Conservation (phyloP, 75 land plant species). For the Ceratopteris richardii region DNA sequence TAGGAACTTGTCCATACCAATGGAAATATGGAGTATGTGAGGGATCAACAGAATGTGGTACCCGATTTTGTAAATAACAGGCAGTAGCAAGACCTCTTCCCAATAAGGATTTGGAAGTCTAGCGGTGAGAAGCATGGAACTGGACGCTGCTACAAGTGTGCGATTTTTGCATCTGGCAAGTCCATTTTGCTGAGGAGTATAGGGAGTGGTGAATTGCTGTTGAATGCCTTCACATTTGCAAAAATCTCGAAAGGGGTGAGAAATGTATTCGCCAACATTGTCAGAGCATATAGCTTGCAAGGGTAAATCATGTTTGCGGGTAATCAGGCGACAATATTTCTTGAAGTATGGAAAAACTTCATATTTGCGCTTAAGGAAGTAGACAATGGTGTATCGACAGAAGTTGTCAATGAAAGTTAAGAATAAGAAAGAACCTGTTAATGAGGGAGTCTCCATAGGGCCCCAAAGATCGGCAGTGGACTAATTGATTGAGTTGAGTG, state of each 20-base stretch:
- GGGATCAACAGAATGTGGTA: not conserved
- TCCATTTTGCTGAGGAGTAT: slow-evolving; percentile 22
- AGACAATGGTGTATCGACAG: not conserved
- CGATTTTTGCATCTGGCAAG: slow-evolving; percentile 16
- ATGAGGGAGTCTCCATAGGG: slow-evolving; percentile 5
- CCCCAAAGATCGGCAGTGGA: slow-evolving; percentile 18
- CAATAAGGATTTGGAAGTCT: slow-evolving; percentile 12
- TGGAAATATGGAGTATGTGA: slow-evolving; percentile 7
- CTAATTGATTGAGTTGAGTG: not conserved
- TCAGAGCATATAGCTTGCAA: slow-evolving; percentile 4
- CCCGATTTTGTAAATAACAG: slow-evolving; percentile 8
- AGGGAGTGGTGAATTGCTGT: slow-evolving; percentile 3
- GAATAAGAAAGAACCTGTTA: slow-evolving; percentile 3
- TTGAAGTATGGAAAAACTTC: too few relatives aligned
- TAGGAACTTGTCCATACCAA: slow-evolving; percentile 3
- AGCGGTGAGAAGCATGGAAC: slow-evolving; percentile 13
- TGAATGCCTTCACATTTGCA: slow-evolving; percentile 8
- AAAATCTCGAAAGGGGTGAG: slow-evolving; percentile 5
- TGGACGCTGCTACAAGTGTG: slow-evolving; percentile 12
- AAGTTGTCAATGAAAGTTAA: not conserved
- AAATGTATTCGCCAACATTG: slow-evolving; percentile 12
- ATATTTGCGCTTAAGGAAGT: too few relatives aligned
- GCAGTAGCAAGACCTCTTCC: slow-evolving; percentile 10
- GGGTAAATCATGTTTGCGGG: not conserved
- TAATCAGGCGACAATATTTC: not conserved